Evolutionary conservation across 768 basidiomycete species (phyloP).

Genomic region (Auriscalpium microsporum): DNA sequence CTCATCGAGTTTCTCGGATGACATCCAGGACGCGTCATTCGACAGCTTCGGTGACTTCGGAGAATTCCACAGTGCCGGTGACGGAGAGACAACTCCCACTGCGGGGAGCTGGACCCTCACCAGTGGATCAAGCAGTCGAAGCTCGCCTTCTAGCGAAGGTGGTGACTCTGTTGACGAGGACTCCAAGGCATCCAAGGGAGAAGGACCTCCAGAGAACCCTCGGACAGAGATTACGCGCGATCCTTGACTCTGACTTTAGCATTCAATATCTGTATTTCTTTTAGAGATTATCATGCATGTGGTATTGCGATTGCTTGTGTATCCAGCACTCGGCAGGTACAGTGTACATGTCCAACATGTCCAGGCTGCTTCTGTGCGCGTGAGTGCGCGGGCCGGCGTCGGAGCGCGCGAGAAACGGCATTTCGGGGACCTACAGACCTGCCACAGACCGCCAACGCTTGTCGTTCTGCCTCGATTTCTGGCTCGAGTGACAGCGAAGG

Average conservation of each 20-base stretch:
- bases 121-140: slow-evolving; percentile 23
- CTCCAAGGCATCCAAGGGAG: not conserved
- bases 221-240: not conserved
- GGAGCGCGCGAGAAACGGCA: too few species aligned
- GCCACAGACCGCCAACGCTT: too few species aligned
- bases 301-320: too few species aligned
- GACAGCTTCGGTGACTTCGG: slow-evolving; percentile 61
- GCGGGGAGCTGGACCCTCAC: slow-evolving; percentile 65
- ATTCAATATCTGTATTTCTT: not conserved
- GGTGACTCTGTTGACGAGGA: slow-evolving; percentile 8
- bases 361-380: too few species aligned
- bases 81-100: slow-evolving; percentile 51
- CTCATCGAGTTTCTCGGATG: slow-evolving; percentile 46
- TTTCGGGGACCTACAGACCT: too few species aligned
- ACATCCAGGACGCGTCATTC: slow-evolving; percentile 57
- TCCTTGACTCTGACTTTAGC: not conserved
- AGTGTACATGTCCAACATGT: too few species aligned
- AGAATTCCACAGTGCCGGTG: slow-evolving; percentile 57
- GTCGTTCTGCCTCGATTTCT: too few species aligned
- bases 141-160: slow-evolving; percentile 8
- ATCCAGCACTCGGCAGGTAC: too few species aligned
- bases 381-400: too few species aligned
- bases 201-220: not conserved
- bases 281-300: too few species aligned
- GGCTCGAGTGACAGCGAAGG: too few species aligned